Evolutionary conservation across 441 rosid species (phyloP).

Genomic region (Croton laevigatus): DNA sequence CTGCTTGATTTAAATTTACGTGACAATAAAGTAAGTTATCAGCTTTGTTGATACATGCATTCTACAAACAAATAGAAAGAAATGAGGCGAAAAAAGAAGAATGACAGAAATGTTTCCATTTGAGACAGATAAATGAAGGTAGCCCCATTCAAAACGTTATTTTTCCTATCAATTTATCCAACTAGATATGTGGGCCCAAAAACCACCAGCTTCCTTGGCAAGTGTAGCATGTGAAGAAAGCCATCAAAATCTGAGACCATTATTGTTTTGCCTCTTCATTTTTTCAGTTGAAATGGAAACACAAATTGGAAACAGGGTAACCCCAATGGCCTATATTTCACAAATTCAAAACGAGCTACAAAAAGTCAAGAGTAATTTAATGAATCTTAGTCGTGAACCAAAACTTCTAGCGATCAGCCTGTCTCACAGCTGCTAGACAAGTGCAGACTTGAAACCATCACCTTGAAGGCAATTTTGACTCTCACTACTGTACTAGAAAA

Average conservation of each 20-base stretch:
- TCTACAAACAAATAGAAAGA: neutral
- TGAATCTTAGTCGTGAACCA: neutral
- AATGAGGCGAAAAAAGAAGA: neutral
- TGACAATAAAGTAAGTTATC: neutral
- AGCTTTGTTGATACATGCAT: neutral
- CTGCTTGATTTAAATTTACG: neutral
- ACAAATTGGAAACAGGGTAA: neutral
- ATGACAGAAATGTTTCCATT: slow-evolving; percentile 6
- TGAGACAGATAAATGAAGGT: slow-evolving; percentile 5
- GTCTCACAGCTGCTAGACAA: neutral
- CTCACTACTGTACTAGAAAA: neutral
- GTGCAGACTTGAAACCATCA: neutral
- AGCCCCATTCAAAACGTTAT: slow-evolving; percentile 6
- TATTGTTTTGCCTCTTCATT: neutral
- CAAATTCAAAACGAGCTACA: slow-evolving; percentile 1
- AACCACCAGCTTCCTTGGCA: neutral
- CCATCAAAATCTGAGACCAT: neutral
- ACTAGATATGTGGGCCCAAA: slow-evolving; percentile 1
- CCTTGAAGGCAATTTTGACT: neutral
- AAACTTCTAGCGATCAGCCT: neutral
- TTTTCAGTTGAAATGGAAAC: neutral
- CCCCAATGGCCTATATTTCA: neutral
- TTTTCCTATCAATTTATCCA: neutral
- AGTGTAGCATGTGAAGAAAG: slow-evolving; percentile 16
- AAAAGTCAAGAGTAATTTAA: slow-evolving; percentile 15